These are phyloP conservation scores for Penicillium paradoxum DNA, from an alignment of 495 filamentous ascomycete genomes.

Conservation along the genomic window DNA sequence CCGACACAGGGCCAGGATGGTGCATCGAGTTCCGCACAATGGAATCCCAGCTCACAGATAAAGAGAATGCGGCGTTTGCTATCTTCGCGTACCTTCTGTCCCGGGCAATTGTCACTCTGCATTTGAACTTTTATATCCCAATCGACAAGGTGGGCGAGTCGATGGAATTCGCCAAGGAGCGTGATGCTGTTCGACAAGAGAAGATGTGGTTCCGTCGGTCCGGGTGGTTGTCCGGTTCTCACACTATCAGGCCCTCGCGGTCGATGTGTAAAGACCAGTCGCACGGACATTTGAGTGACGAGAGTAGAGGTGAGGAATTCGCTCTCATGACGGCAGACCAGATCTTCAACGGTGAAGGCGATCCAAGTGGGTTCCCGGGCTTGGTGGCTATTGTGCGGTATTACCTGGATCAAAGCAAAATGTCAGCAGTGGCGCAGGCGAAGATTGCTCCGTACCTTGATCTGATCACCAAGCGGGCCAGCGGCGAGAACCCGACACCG, in stretches of 20 bases:
- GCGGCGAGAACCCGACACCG: constrained; percentile 70
- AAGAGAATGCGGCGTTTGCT: background rate
- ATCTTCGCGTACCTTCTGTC: background rate
- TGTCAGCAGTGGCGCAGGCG: constrained; percentile 75
- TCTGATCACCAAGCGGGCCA: constrained; percentile 73
- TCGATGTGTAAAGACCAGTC: background rate
- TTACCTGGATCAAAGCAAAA: constrained; percentile 78
- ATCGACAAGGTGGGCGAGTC: constrained; percentile 64
- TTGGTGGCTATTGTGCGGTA: constrained; percentile 79
- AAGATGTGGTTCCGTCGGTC: constrained; percentile 68
- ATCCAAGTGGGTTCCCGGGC: constrained; percentile 51
- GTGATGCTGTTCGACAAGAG: constrained; percentile 68
- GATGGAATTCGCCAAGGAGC: constrained; percentile 77
- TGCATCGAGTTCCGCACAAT: background rate
- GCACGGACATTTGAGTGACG: constrained; percentile 16
- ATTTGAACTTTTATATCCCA: constrained; percentile 61
- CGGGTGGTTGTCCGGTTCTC: constrained; percentile 47
- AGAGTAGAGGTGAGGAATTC: constrained; percentile 68
- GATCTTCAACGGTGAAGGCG: constrained; percentile 65
- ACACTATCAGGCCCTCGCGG: constrained; percentile 46
- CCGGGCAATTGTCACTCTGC: background rate
- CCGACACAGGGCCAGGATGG: background rate
- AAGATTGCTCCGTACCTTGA: constrained; percentile 69
- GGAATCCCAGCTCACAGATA: constrained; percentile 1
- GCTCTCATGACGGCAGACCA: constrained; percentile 72